Base-by-base conservation (phyloP, 768 basidiomycete species). In the Filobasidium wieringae region DNA sequence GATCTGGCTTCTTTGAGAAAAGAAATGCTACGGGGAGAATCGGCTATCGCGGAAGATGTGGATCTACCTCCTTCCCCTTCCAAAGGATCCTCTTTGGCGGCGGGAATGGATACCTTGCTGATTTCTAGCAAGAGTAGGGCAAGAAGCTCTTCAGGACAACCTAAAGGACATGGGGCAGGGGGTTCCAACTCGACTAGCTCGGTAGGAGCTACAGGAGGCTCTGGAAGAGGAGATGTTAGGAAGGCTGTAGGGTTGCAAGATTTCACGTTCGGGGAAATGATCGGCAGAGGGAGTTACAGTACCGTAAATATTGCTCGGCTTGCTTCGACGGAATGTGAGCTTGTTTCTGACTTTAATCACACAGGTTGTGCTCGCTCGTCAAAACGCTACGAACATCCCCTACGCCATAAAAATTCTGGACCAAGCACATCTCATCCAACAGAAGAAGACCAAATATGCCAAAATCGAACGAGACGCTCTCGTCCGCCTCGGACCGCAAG, bases 371-470 rank as follows among this genome's bases (percentile, higher is more conserved):
- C 49, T 63, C 54, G 53, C 62, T 26, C 53, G 64, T 41, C 58
- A 57, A 31, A 57, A 57, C n/a, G 60, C 68, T 61, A 37, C 64
- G 51, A 33, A 66, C 47, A 11, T 69, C 57, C 8, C 64, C 37
- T 75, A 70, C 54, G 74, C 74, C 32, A 68, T 75, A 66, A 75
- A 75, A 41, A 74, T 75, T 58, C 71, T 75, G 61, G 71, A 74
- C 51, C 72, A 75, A 55, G 66, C 67, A 34, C 74, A 75, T 36
- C 68, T 75, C 24, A 63, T 73, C 22, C 66, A 67, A 29, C 70
- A 75, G 66, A 71, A 72, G 53, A 75, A 75, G 61, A 69, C 66
- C 8, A 72, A 72, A 54, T 75, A 75, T 60, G 74, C 74, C 4
- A 67, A 68, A 61, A 68, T 75, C 40, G 74, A 75, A 53, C 63